These are phyloP conservation scores for Naganishia randhawae DNA, from an alignment of 768 basidiomycete genomes.

Conservation along the genomic window DNA sequence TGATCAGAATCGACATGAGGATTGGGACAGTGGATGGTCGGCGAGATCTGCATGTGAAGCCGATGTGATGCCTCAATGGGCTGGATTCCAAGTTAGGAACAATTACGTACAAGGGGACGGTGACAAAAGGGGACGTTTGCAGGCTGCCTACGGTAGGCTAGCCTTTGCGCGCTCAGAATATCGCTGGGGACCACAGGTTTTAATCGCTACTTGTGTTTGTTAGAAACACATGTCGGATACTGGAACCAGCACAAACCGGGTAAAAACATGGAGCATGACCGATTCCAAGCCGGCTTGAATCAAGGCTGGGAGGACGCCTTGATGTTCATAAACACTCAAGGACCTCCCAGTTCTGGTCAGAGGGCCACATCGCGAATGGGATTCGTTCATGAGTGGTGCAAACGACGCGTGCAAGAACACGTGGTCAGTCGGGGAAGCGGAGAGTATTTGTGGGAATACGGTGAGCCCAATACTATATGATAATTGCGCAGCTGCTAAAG, in stretches of 20 bases:
- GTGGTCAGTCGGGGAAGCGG: constrained; percentile 52
- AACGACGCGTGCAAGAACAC: constrained; percentile 55
- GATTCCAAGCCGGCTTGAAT: constrained; percentile 64
- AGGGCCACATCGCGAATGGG: constrained; percentile 60
- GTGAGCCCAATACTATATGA: background rate
- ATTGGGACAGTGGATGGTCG: constrained; percentile 71
- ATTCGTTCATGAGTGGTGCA: constrained; percentile 63
- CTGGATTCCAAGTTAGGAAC: constrained; percentile 52
- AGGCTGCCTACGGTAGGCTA: constrained; percentile 46
- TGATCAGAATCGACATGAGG: constrained; percentile 54
- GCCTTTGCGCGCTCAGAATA: background rate
- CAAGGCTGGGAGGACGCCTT: constrained; percentile 71
- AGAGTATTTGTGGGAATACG: constrained; percentile 58
- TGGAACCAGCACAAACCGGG: constrained; percentile 56
- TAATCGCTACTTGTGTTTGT: background rate
- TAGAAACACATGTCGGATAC: constrained; percentile 53
- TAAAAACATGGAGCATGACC: constrained; percentile 64
- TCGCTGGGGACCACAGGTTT: background rate
- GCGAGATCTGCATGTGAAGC: constrained; percentile 62
- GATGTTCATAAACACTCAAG: constrained; percentile 55
- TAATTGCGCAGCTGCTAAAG: background rate
- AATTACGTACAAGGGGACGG: constrained; percentile 28
- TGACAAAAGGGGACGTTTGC: constrained; percentile 47
- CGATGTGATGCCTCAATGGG: constrained; percentile 61
- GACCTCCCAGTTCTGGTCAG: constrained; percentile 32